These are phyloP conservation scores for Bertia moriformis DNA, from an alignment of 2,329 filamentous ascomycete species.

Conservation along the genomic window DNA sequence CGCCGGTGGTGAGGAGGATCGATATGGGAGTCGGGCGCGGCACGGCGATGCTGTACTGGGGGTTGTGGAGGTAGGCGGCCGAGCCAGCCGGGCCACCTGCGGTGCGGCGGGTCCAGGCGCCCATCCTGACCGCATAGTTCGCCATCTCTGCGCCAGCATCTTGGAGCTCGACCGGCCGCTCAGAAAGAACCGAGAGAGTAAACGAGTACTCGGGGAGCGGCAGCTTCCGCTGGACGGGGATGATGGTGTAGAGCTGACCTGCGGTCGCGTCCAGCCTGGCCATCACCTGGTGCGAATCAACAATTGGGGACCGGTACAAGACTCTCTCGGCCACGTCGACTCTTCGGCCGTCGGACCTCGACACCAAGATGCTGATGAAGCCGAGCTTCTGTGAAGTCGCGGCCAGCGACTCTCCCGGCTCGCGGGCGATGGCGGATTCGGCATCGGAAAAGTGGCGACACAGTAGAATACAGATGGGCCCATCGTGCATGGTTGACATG, in stretches of 20 bases:
- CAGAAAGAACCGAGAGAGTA: conserved; percentile 71
- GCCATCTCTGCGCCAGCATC: conserved; percentile 46
- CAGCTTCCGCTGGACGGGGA: conserved; percentile 61
- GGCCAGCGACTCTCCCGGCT: conserved; percentile 19
- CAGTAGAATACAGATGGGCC: conserved; percentile 68
- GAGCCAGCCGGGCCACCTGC: conserved; percentile 75
- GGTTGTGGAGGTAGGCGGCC: conserved; percentile 67
- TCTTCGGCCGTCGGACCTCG: conserved; percentile 53
- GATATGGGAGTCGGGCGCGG: conserved; percentile 44
- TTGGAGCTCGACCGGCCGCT: conserved; percentile 40
- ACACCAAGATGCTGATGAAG: conserved; percentile 79
- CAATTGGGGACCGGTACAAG: conserved; percentile 65
- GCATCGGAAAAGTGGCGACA: conserved; percentile 70
- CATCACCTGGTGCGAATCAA: conserved; percentile 85
- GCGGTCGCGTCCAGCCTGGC: conserved; percentile 50
- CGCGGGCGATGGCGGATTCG: conserved; percentile 40
- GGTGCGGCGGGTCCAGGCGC: conserved; percentile 63
- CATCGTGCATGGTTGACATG: conserved; percentile 39
- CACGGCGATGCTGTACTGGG: conserved; percentile 63
- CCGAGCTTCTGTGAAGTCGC: conserved; percentile 43
- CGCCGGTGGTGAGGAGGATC: conserved; percentile 57
- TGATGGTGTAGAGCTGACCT: conserved; percentile 34
- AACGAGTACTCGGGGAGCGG: conserved; percentile 64
- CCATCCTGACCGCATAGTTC: conserved; percentile 38
- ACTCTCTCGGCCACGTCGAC: conserved; percentile 63